A percentile compares a stretch with the other conserved stretches of the same genome.
Evolutionary conservation across 1,139 yeast species (phyloP).

Genomic region (Pichia sp.): DNA sequence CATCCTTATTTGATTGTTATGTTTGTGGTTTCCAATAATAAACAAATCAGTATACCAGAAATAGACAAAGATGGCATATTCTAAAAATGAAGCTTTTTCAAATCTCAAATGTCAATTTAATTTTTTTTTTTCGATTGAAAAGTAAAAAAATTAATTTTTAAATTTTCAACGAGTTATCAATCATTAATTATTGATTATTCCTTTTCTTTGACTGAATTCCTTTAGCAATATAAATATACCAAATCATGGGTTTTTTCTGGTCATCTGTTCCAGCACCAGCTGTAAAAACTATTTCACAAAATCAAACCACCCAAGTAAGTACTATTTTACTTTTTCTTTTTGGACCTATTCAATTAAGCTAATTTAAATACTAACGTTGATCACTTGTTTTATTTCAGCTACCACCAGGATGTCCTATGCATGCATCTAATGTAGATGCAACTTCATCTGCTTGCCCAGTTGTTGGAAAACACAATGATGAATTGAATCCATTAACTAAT

Average conservation of each 20-base stretch:
- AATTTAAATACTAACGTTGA: not conserved
- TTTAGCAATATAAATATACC: not conserved
- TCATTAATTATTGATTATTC: not conserved
- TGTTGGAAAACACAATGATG: conserved; percentile 27
- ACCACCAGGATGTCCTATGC: conserved; percentile 18
- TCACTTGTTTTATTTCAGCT: not conserved
- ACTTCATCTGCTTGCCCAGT: conserved; percentile 31
- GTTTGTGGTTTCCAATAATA: not conserved
- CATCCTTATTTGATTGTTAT: not conserved
- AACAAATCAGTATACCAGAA: not conserved
- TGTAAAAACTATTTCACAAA: not conserved
- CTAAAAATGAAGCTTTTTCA: not conserved
- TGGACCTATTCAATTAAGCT: not conserved
- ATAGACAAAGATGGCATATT: not conserved
- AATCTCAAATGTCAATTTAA: not conserved
- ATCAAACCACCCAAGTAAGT: not conserved
- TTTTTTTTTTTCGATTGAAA: not conserved
- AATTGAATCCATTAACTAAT: conserved; percentile 72
- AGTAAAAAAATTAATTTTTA: not conserved
- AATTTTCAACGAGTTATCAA: not conserved
- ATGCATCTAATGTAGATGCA: conserved; percentile 1
- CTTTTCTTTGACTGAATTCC: not conserved
- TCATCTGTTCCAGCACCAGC: conserved; percentile 12
- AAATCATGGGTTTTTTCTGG: conserved; percentile 50
- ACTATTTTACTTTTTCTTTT: not conserved